Conservation (phyloP, 1,284 basidiomycete species). For the Meripilus lineatus region DNA sequence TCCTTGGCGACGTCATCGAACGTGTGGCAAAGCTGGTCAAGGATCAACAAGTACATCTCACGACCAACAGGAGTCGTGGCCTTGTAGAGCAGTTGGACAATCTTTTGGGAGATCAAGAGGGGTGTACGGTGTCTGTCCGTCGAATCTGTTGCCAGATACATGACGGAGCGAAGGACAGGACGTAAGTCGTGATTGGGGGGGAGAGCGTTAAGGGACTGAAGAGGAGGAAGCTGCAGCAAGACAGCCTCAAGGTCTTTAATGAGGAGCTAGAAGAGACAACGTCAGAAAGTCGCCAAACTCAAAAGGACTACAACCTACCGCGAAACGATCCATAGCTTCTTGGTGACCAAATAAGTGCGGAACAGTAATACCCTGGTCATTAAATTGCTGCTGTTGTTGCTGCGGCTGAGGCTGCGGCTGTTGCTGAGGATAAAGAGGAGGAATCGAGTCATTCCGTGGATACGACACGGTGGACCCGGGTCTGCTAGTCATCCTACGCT, state of each 20-base stretch:
- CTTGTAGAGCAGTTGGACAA: slow-evolving; percentile 87
- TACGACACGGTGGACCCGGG: slow-evolving; percentile 63
- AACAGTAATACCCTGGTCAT: slow-evolving; percentile 32
- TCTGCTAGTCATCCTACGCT: slow-evolving; percentile 52
- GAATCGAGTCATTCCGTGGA: slow-evolving; percentile 37
- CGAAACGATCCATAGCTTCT: slow-evolving; percentile 76
- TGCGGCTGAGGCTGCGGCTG: slow-evolving; percentile 49
- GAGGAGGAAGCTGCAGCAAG: slow-evolving; percentile 64
- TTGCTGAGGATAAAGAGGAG: slow-evolving; percentile 43
- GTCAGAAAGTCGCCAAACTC: background rate
- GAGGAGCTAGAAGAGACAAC: slow-evolving; percentile 27
- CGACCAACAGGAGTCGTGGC: slow-evolving; percentile 78
- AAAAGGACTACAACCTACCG: slow-evolving; percentile 34
- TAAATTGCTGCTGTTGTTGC: slow-evolving; percentile 51
- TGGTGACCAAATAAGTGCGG: slow-evolving; percentile 49
- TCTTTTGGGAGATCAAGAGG: slow-evolving; percentile 90
- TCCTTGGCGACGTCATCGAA: slow-evolving; percentile 95
- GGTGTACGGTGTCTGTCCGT: slow-evolving; percentile 82
- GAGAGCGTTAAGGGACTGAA: slow-evolving; percentile 61
- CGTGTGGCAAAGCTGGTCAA: slow-evolving; percentile 86
- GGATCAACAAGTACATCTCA: slow-evolving; percentile 85
- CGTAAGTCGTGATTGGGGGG: slow-evolving; percentile 86
- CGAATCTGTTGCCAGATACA: slow-evolving; percentile 75
- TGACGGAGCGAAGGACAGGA: slow-evolving; percentile 76
- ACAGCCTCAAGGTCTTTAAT: slow-evolving; percentile 79